Evolutionary conservation across 345 rosid genomes (phyloP).

Genomic region (Brassica rapa): DNA sequence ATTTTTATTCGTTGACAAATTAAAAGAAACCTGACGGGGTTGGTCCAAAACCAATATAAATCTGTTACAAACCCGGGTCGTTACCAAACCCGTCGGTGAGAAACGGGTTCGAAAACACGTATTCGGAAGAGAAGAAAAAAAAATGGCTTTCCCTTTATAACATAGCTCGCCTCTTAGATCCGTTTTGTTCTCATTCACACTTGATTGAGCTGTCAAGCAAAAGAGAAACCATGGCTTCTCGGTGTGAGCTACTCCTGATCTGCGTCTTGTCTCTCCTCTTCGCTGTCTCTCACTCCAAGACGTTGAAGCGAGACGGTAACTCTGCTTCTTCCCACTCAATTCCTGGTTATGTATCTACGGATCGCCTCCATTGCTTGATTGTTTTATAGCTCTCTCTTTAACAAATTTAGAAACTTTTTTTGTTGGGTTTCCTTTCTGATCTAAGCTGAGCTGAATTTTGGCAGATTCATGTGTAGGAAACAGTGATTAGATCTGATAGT

Average conservation of each 20-base stretch:
- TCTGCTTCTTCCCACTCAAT: too few species aligned
- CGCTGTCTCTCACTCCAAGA: too few species aligned
- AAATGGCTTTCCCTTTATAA: background rate
- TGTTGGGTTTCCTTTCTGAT: background rate
- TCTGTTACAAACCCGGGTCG: background rate
- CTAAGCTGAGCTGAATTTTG: conserved; percentile 17
- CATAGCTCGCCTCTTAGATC: background rate
- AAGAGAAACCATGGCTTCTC: too few species aligned
- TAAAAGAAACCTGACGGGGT: background rate
- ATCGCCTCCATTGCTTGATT: conserved; percentile 6
- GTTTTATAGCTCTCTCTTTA: background rate
- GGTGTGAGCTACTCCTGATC: too few species aligned
- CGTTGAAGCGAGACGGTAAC: too few species aligned
- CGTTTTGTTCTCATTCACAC: background rate
- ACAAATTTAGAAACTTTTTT: background rate
- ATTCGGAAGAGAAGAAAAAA: conserved; percentile 3
- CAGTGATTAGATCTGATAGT: conserved; percentile 36
- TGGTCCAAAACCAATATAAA: background rate
- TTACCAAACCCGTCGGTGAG: conserved; percentile 40
- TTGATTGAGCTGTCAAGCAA: too few species aligned
- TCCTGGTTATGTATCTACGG: background rate
- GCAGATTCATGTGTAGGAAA: background rate
- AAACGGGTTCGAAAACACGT: background rate
- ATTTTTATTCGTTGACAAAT: background rate
- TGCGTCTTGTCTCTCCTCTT: too few species aligned